Evolutionary conservation across 2,329 filamentous ascomycete species (phyloP), one percentile per base, ranked within the genome.

Genomic region (Arthrobotrys musiformis): DNA sequence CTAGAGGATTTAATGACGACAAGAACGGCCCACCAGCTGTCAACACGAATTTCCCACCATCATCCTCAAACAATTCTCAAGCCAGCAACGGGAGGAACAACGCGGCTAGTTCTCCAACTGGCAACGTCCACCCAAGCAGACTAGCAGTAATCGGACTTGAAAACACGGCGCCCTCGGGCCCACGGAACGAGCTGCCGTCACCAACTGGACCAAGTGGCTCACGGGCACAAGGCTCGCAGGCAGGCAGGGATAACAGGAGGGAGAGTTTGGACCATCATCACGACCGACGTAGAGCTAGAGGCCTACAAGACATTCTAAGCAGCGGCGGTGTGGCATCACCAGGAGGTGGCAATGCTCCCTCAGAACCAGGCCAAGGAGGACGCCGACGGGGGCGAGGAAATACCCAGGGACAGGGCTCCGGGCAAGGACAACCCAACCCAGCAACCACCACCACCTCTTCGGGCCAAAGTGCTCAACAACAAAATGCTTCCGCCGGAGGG

Each of bases 271-370:
- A 81, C 48, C 79, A 80, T 13, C 79, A 78, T 54, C 75, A 80
- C 52, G 72, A 81, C 3, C 79, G 80, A 13, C 77, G 80, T 1
- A 77, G 80, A 26, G 80, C 80, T 54, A 64, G 79, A 44, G 79
- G 78, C n/a, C 70, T 81, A 48, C 80, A 81, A 48, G 78, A 75
- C 19, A 78, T 80, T 35, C 70, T 81, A 9, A 35, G 69, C 24
- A 68, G 74, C 30, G 79, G 79, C 24, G 68, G 78, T 22, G 70
- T 75, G 11, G 75, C 66, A n/a, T 69, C 79, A 50, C 72, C 75
- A 33, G 78, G 74, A 24, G 72, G 74, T 26, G 79, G 77, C 4
- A 80, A 67, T 56, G 56, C 56, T 17, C 60, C 73, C 22, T 68
- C 60, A 9, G 73, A 77, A 13, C 73, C 67, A 1, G 73, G 78